Conservation (phyloP, 2,329 filamentous ascomycete species). For the Ascochyta fabae region DNA sequence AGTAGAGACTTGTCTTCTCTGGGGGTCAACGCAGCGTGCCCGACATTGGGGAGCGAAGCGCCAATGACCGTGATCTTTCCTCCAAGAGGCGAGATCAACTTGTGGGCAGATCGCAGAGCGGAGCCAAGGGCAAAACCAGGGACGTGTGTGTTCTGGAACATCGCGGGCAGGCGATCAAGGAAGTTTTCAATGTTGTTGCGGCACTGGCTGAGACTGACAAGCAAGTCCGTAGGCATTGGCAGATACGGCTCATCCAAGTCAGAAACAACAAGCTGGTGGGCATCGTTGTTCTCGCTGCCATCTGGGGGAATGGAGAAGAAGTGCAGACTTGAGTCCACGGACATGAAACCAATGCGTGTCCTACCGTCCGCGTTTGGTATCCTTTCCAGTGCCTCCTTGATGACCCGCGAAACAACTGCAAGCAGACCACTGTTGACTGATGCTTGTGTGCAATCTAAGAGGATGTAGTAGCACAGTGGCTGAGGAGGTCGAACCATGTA, state of each 20-base stretch:
- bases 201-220: conserved; percentile 88
- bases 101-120: conserved; percentile 89
- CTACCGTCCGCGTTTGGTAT: conserved; percentile 98
- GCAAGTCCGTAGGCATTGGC: conserved; percentile 87
- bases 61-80: conserved; percentile 94
- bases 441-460: conserved; percentile 57
- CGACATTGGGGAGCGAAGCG: conserved; percentile 87
- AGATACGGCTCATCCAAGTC: conserved; percentile 96
- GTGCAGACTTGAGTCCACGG: conserved; percentile 91
- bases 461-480: conserved; percentile 58
- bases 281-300: conserved; percentile 80
- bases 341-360: conserved; percentile 92
- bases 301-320: conserved; percentile 96
- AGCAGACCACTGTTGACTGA: conserved; percentile 81
- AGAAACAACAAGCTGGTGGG: conserved; percentile 91
- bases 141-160: conserved; percentile 96
- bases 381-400: conserved; percentile 90
- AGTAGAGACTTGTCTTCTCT: conserved; percentile 95
- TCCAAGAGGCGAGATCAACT: conserved; percentile 90
- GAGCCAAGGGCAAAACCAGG: conserved; percentile 93
- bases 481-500: conserved; percentile 99
- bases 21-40: conserved; percentile 85
- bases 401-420: conserved; percentile 90
- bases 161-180: conserved; percentile 86
- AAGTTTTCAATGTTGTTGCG: conserved; percentile 91